Evolutionary conservation across 1,284 basidiomycete genomes (phyloP), one percentile per base, ranked within the genome.

Genomic region (Xanthoconium separans): DNA sequence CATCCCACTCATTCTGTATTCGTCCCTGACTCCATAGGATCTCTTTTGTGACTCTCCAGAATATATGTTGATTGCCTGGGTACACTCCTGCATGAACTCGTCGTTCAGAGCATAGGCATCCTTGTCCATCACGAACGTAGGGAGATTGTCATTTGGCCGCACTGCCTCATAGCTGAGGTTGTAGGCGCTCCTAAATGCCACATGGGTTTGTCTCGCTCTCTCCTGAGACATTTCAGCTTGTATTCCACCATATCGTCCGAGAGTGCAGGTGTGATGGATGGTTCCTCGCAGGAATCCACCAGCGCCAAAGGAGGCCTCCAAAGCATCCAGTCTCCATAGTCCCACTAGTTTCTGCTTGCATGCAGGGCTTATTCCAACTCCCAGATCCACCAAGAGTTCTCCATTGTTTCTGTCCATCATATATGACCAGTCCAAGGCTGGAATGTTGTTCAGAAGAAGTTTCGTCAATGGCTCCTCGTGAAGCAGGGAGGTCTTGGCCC

Each of bases 151-250:
- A 33, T 16, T 45, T 2, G 55, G 36, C 1, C 27, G 5, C 0
- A 63, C 15, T 0, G 43, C 53, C n/a, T 61, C 37, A 31, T 58
- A 61, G 2, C 42, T 45, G 9, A 61, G 49, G 2, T 59, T 61
- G 44, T 64, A 63, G 0, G 55, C 47, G 4, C 12, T 60, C 11
- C 45, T 2, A 18, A 58, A 64, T 0, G 43, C 20, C 0, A 62
- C 13, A 6, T 64, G 60, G 0, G 50, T 57, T 6, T 57, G 41
- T 1, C 50, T 31, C 0, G 31, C 42, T 30, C 18, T 15, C 1
- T 56, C 40, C 18, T 57, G 7, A 9, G 27, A 1, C 53, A 63
- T 62, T 9, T 58, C 42, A 1, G 54, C 58, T 4, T 62, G 55
- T 2, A 59, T 7, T 5, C 24, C 53, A 6, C 58, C 51, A 57